Evolutionary conservation across 257 asterid genomes (phyloP), one percentile per base, ranked within the genome.

Genomic region (Lithospermum erythrorhizon): DNA sequence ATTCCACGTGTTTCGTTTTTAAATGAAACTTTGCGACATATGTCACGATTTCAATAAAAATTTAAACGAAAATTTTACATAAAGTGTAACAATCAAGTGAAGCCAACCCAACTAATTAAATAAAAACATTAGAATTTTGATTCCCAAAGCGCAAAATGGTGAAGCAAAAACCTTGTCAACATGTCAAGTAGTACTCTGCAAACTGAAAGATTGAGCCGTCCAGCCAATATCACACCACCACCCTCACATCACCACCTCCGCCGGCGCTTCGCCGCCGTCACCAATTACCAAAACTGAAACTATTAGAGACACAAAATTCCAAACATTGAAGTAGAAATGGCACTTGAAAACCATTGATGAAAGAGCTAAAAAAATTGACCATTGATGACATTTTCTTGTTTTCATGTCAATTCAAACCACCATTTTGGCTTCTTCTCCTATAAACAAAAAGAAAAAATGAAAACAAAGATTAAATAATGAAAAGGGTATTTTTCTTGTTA

Each of bases 171-270:
- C 35, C 3, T 41, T 37, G 22, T 65, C n/a, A n/a, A n/a, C n/a
- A n/a, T n/a, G n/a, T n/a, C n/a, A n/a, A n/a, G n/a, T n/a, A n/a
- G n/a, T n/a, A 59, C 61, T 60, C 64, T 60, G 59, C 58, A 72
- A 58, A 59, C 58, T 63, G 58, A 30, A 22, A 76, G 90, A 85
- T 85, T 85, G 94, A 85, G 94, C 94, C 94, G 86, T 75, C 78
- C 86, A 78, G 90, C 90, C 90, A 83, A 83, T 80, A 83, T 77
- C 86, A 82, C 85, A 64, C 72, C 77, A 37, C 48, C 48, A 37
- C 15, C 9, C 16, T 21, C 59, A 59, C 70, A 63, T 59, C 71
- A 52, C 64, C 81, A 66, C 68, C 77, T 21, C 69, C 61, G 17
- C 52, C 45, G 18, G 1, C 10, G 6, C 21, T 17, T 7, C 49